These are phyloP conservation scores for Aspergillus spinulosporus DNA, from an alignment of 2,329 filamentous ascomycete species.

Conservation along the genomic window DNA sequence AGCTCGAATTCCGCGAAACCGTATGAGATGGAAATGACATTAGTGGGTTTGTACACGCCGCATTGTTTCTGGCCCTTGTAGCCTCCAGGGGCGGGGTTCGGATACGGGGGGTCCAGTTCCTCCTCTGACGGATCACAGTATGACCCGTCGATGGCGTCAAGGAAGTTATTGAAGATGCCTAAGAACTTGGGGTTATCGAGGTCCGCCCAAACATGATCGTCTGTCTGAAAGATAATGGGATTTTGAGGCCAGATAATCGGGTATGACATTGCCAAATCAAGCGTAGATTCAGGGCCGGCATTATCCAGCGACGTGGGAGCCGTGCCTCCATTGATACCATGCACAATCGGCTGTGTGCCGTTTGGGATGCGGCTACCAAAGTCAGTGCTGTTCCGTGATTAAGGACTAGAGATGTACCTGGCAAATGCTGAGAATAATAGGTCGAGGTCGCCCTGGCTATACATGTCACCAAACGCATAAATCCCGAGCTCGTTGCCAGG, in stretches of 20 bases:
- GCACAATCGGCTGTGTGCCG: constrained; percentile 48
- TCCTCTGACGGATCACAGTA: constrained; percentile 54
- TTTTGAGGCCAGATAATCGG: constrained; percentile 51
- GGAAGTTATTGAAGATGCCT: constrained; percentile 49
- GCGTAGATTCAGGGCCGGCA: constrained; percentile 50
- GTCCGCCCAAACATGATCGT: constrained; percentile 45
- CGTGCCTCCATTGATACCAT: constrained; percentile 52
- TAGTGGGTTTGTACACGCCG: constrained; percentile 55
- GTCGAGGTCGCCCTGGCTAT: constrained; percentile 48
- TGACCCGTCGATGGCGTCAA: constrained; percentile 55
- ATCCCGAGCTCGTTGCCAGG: constrained; percentile 49
- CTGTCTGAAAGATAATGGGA: constrained; percentile 53
- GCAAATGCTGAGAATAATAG: constrained; percentile 42
- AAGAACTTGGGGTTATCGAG: constrained; percentile 33
- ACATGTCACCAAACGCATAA: constrained; percentile 50
- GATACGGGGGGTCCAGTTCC: constrained; percentile 54
- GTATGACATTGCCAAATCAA: constrained; percentile 59
- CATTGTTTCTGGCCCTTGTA: constrained; percentile 47
- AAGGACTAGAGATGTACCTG: constrained; percentile 22
- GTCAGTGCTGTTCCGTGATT: neutral
- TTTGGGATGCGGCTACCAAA: constrained; percentile 32
- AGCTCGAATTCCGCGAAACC: constrained; percentile 56
- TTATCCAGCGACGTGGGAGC: constrained; percentile 38
- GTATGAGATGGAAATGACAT: constrained; percentile 60
- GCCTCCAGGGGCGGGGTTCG: constrained; percentile 49